These are phyloP conservation scores for Coemansia sp. DNA, from an alignment of 192 early-diverging fungal species.

Conservation along the genomic window DNA sequence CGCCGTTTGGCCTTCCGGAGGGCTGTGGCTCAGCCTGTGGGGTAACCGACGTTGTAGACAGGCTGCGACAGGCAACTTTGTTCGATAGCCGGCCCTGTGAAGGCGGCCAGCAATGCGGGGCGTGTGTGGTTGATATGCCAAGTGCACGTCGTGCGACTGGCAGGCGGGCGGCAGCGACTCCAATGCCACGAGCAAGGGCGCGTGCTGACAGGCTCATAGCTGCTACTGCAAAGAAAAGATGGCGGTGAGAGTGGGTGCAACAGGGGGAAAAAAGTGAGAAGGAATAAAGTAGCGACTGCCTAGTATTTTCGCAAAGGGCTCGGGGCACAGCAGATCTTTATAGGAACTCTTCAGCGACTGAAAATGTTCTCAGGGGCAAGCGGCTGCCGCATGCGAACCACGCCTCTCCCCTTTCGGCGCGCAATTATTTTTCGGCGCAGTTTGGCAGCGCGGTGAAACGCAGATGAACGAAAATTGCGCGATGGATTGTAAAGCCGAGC, in stretches of 20 bases:
- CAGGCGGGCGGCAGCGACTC: slow-evolving; percentile 3
- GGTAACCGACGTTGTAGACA: slow-evolving; percentile 26
- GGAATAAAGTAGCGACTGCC: neutral
- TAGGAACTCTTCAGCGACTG: neutral
- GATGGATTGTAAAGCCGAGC: neutral
- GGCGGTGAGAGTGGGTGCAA: neutral
- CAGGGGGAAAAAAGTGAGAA: neutral
- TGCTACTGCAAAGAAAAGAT: neutral
- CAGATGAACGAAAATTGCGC: neutral
- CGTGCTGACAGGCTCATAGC: slow-evolving; percentile 28
- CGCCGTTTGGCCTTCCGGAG: slow-evolving; percentile 9
- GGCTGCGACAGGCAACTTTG: neutral
- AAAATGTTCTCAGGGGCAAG: neutral
- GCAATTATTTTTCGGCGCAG: slow-evolving; percentile 1
- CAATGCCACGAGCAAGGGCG: slow-evolving; percentile 18
- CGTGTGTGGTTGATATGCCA: neutral
- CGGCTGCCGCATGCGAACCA: neutral
- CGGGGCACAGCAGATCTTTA: neutral
- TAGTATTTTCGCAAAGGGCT: neutral
- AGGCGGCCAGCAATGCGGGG: neutral
- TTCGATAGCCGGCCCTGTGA: neutral
- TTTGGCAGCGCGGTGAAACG: neutral
- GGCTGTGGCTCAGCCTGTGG: slow-evolving; percentile 36
- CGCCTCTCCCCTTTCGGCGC: neutral
- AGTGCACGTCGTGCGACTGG: neutral